Percentiles rank a stretch among this genome's conserved stretches.
Conservation (phyloP, 208 protist genomes). For the Porcisia deanei region DNA sequence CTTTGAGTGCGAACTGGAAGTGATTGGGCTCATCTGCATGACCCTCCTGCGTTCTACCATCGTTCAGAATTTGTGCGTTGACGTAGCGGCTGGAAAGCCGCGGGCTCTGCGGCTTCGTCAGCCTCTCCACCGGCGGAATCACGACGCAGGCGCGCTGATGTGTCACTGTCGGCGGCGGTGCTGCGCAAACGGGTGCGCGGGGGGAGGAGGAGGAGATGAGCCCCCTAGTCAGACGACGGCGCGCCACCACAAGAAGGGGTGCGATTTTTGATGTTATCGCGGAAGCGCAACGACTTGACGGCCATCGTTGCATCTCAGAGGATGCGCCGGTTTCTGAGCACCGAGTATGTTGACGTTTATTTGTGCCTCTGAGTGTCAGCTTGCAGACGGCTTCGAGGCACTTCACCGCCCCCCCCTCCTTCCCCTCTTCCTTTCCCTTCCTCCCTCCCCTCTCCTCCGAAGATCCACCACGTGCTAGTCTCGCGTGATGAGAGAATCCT, state of each 20-base stretch:
- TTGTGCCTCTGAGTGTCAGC: neutral
- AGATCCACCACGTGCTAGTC: too few relatives aligned
- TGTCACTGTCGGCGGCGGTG: neutral
- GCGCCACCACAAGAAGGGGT: neutral
- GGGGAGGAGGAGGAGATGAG: neutral
- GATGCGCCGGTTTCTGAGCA: neutral
- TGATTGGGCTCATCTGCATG: neutral
- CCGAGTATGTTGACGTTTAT: neutral
- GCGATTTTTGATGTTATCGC: too few relatives aligned
- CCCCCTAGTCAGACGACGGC: neutral
- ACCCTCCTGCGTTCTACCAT: neutral
- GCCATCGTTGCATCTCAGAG: conserved; percentile 1
- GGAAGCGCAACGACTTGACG: neutral
- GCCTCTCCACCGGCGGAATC: conserved; percentile 43
- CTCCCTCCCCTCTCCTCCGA: too few relatives aligned
- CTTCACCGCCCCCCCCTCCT: neutral
- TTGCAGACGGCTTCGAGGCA: neutral
- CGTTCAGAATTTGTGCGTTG: neutral
- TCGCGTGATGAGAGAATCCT: too few relatives aligned
- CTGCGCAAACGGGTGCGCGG: neutral
- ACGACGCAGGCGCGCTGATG: conserved; percentile 10
- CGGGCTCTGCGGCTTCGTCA: conserved; percentile 18
- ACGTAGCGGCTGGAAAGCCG: conserved; percentile 26
- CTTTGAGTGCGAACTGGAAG: conserved; percentile 56
- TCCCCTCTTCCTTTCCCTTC: too few relatives aligned